Percentiles rank a stretch among this genome's conserved stretches.
These are phyloP conservation scores for Calvatia gigantea DNA, from an alignment of 768 basidiomycete species.

Conservation along the genomic window DNA sequence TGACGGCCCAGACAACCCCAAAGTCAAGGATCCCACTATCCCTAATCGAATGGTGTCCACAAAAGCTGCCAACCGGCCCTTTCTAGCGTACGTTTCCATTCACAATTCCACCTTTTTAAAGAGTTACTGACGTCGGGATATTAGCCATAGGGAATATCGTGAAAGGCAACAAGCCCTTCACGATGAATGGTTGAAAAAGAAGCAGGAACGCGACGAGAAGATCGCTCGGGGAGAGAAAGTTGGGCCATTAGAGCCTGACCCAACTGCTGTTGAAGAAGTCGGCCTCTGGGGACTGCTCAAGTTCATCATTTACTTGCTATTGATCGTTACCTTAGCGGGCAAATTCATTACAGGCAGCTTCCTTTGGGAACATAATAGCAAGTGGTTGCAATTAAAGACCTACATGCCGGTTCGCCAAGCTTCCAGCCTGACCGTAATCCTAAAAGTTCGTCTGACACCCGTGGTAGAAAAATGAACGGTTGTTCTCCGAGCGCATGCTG, in stretches of 20 bases:
- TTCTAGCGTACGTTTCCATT: slow-evolving; percentile 55
- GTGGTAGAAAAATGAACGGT: slow-evolving; percentile 48
- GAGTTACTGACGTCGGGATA: slow-evolving; percentile 12
- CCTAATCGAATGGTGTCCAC: slow-evolving; percentile 70
- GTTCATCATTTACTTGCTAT: slow-evolving; percentile 54
- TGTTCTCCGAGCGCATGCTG: slow-evolving; percentile 75
- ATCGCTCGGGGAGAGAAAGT: slow-evolving; percentile 71
- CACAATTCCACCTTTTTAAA: neutral
- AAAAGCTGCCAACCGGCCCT: slow-evolving; percentile 84
- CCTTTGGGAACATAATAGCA: slow-evolving; percentile 76
- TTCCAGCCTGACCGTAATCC: neutral
- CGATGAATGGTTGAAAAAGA: slow-evolving; percentile 64
- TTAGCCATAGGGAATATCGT: slow-evolving; percentile 66
- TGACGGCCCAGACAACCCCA: slow-evolving; percentile 39
- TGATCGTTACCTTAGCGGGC: slow-evolving; percentile 59
- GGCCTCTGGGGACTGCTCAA: slow-evolving; percentile 64
- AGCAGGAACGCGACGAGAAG: slow-evolving; percentile 68
- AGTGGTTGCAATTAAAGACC: slow-evolving; percentile 56
- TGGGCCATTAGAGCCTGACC: slow-evolving; percentile 70
- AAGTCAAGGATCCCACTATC: slow-evolving; percentile 60
- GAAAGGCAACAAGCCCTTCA: slow-evolving; percentile 58
- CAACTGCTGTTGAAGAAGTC: slow-evolving; percentile 65
- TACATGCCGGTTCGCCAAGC: slow-evolving; percentile 54
- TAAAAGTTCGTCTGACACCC: slow-evolving; percentile 12
- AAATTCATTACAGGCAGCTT: slow-evolving; percentile 88